These are phyloP conservation scores for Sporothrix humicola DNA, from an alignment of 2,329 filamentous ascomycete species.

Conservation along the genomic window DNA sequence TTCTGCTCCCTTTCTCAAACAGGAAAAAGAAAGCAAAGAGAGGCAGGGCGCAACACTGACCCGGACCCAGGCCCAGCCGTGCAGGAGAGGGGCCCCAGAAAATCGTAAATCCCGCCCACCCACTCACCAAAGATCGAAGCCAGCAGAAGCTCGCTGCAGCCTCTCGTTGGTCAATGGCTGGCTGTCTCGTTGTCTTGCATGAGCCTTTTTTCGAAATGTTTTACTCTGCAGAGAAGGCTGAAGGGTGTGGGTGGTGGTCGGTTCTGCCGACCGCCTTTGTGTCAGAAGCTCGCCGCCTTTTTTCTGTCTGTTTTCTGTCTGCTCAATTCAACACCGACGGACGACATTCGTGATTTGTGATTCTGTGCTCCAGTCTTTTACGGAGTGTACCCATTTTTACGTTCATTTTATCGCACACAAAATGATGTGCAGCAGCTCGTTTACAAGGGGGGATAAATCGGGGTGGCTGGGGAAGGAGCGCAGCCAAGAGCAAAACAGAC, in stretches of 20 bases:
- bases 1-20: background rate
- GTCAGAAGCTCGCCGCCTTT: too few species aligned
- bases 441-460: background rate
- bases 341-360: too few species aligned
- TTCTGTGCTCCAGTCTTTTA: constrained; percentile 1
- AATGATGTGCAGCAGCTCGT: constrained; percentile 25
- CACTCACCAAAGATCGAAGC: background rate
- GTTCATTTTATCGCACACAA: constrained; percentile 7
- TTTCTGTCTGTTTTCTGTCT: background rate
- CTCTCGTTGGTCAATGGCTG: constrained; percentile 22
- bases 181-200: background rate
- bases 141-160: constrained; percentile 12
- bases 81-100: constrained; percentile 15
- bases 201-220: background rate
- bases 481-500: background rate
- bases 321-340: background rate
- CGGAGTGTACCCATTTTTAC: constrained; percentile 16
- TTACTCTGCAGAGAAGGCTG: background rate
- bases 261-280: background rate
- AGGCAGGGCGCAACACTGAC: background rate
- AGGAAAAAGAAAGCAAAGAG: constrained; percentile 24
- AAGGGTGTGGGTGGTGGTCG: background rate
- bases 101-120: background rate
- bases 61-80: background rate
- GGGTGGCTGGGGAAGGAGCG: constrained; percentile 24